Base-by-base conservation (phyloP, 2,329 filamentous ascomycete genomes). In the Colletotrichum melonis region DNA sequence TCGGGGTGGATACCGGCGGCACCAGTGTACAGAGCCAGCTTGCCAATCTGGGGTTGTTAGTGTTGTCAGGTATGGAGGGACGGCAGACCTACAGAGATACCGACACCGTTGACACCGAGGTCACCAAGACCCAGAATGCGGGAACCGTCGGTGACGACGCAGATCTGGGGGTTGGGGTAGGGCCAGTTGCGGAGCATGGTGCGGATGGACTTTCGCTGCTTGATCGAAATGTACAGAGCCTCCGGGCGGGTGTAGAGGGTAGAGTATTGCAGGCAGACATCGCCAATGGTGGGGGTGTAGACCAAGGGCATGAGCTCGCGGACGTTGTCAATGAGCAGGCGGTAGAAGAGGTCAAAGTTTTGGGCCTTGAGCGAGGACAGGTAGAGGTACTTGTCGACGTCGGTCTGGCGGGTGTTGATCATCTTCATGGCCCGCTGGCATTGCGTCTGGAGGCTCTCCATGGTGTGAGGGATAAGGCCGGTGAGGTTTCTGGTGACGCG, bases 231-330 rank as follows among this genome's bases (percentile, higher is more conserved):
- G 87, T 98, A 99, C 84, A 98, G 90, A 76, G 93, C 95, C 88
- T 98, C 97, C 26, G 97, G 95, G 77, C 95, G 93, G 74, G 95
- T 97, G 88, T 97, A 98, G 78, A 98, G 91, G 79, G 96, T 95
- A 52, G 95, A 98, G 91, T 97, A 99, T 85, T 96, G 93, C 81
- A 98, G 88, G 86, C 97, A 99, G 77, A 97, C 97, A 82, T 98
- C 96, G 79, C 97, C 97, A 79, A 99, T 95, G 80, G 94, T 95
- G 58, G 94, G 94, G 22, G 94, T 97, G 86, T 97, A 97, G 79
- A 97, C 94, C 76, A 96, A 86, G 62, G 94, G 94, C 85, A 95
- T 95, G 77, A 96, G 86, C 79, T 95, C 93, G 85, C 92, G 88
- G 74, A 92, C 85, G 84, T 96, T 92, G 83, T 94, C 90, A 76